Evolutionary conservation across 1,284 basidiomycete genomes (phyloP).

Genomic region (Heimioporus punctisporus): DNA sequence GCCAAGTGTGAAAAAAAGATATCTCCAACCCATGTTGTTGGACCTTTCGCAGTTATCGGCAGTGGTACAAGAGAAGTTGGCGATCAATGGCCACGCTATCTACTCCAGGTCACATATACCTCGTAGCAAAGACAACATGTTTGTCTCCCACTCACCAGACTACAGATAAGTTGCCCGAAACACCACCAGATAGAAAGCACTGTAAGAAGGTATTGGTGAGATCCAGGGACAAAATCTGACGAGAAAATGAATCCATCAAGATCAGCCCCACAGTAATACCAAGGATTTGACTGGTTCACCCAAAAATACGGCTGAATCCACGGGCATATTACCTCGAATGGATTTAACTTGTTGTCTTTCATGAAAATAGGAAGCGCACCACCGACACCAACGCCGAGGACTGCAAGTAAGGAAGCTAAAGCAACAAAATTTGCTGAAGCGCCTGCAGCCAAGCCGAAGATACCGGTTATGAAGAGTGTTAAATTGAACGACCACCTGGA

Average conservation of each 20-base stretch:
- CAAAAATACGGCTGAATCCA: constrained; percentile 68
- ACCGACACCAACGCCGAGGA: constrained; percentile 50
- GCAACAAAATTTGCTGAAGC: constrained; percentile 45
- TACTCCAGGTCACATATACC: too few relatives aligned
- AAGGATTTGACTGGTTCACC: constrained; percentile 35
- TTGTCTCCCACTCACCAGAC: constrained; percentile 48
- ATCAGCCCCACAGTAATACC: too few relatives aligned
- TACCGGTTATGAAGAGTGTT: constrained; percentile 59
- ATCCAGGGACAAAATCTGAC: constrained; percentile 65
- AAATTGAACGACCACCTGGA: constrained; percentile 61
- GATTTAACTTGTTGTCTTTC: neutral
- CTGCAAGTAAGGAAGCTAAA: constrained; percentile 46
- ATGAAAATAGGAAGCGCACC: constrained; percentile 24
- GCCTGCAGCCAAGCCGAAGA: constrained; percentile 54
- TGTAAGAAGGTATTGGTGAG: constrained; percentile 71
- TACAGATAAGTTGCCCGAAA: constrained; percentile 63
- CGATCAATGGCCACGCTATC: constrained; percentile 54
- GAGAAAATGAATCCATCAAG: too few relatives aligned
- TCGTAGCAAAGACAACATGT: too few relatives aligned
- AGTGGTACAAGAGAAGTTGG: constrained; percentile 47
- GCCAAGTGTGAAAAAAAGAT: constrained; percentile 44
- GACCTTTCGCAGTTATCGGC: constrained; percentile 38
- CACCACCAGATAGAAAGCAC: constrained; percentile 75
- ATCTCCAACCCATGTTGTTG: constrained; percentile 64
- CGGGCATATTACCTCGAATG: constrained; percentile 52